Evolutionary conservation across 208 protist species (phyloP), one percentile per base, ranked within the genome.

Genomic region (Crithidia mellificae): DNA sequence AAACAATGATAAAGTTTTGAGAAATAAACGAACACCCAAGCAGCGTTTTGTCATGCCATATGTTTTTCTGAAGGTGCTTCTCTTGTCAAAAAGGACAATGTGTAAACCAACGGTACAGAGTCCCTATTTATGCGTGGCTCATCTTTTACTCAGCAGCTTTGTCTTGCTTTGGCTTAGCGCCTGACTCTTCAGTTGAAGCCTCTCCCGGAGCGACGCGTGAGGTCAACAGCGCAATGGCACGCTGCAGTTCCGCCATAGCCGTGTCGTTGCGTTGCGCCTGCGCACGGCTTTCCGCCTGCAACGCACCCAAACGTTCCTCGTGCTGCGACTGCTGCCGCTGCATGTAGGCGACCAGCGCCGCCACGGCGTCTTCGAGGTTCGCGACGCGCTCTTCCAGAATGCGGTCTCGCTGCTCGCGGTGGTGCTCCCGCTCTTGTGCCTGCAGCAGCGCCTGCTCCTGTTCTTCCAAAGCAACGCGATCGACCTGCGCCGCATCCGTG

Each of bases 321-420:
- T 69, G 83, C 19, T 64, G 73, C 3, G 58, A 46, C 19, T 84
- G 51, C 38, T 80, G 55, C 15, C 55, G 25, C 24, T 83, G 78
- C 46, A 89, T 70, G 44, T 85, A 72, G 44, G 66, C 52, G 17
- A 72, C 73, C 17, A 93, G 51, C 34, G 70, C 70, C n/a, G 78
- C 71, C 6, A 85, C 68, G 8, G 74, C 78, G n/a, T 78, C 61
- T 44, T 94, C 89, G 17, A 89, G 63, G n/a, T 81, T 80, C 3
- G 56, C 63, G 25, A 94, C 46, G 34, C 89, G 84, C 67, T 71
- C 63, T 24, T 81, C 62, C 12, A 34, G n/a, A 30, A 64, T 65
- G 27, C 61, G 65, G 4, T 71, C 59, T 15, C 74, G 50, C 51
- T 64, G 68, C 41, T 76, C 55, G 2, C 44, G 58, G 19, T 75